Base-by-base conservation (phyloP, 1,284 basidiomycete genomes). In the Wolfiporia cocos region DNA sequence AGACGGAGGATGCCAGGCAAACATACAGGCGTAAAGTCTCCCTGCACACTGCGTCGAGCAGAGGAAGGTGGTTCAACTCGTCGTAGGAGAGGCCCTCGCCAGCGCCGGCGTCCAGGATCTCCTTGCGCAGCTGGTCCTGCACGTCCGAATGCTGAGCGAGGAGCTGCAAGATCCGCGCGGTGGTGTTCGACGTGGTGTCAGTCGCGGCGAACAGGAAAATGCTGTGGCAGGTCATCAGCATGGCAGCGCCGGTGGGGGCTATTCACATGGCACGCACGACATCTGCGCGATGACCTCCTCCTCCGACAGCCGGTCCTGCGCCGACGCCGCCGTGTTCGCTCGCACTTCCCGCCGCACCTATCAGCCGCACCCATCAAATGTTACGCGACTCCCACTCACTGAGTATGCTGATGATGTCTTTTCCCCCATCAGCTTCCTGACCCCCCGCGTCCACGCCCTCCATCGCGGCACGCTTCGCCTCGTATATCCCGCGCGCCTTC, bases 341-440 rank as follows among this genome's bases (percentile, higher is more conserved):
- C 46, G 49, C 42, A 65, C 63, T 64, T 34, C n/a, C n/a, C n/a
- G n/a, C n/a, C n/a, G n/a, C n/a, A n/a, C n/a, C n/a, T n/a, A n/a
- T n/a, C n/a, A n/a, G n/a, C n/a, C n/a, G n/a, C n/a, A n/a, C n/a
- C n/a, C n/a, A n/a, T n/a, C n/a, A n/a, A n/a, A n/a, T n/a, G n/a
- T n/a, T n/a, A n/a, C n/a, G n/a, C n/a, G n/a, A n/a, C n/a, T n/a
- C n/a, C n/a, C n/a, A 48, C 57, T 42, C 39, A 62, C 62, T 44
- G 2, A 65, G 49, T 20, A 61, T 52, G 39, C 60, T 63, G 53
- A 62, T 52, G 33, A 64, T 58, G 39, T 64, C 60, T 30, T 55
- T 51, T 5, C 59, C 60, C 43, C 54, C 53, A 17, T 53, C 56
- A 19, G 56, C 49, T 29, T 51, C 49, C 7, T 49, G 52, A 37